These are phyloP conservation scores for Apiotrichum sp. DNA, from an alignment of 1,284 basidiomycete genomes.

Conservation along the genomic window DNA sequence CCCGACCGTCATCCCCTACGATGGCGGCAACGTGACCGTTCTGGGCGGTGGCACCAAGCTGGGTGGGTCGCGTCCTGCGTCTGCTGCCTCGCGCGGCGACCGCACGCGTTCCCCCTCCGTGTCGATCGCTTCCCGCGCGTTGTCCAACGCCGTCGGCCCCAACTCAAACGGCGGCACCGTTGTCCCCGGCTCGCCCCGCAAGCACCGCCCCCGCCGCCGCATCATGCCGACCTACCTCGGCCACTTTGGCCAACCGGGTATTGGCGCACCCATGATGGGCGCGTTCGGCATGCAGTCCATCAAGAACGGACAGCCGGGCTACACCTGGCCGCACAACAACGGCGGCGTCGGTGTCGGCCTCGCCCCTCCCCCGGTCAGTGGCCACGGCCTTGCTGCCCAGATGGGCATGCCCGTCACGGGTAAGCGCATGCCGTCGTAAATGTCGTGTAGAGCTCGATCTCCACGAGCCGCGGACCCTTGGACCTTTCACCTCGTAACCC, in stretches of 20 bases:
- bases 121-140: slow-evolving; percentile 36
- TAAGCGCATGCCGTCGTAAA: not conserved
- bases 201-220: slow-evolving; percentile 35
- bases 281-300: slow-evolving; percentile 23
- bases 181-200: slow-evolving; percentile 17
- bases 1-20: slow-evolving; percentile 44
- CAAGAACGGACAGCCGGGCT: slow-evolving; percentile 5
- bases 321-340: slow-evolving; percentile 6
- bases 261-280: slow-evolving; percentile 37
- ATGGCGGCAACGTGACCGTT: slow-evolving; percentile 48
- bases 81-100: slow-evolving; percentile 20
- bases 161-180: slow-evolving; percentile 24
- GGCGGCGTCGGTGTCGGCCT: slow-evolving; percentile 29
- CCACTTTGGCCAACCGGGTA: slow-evolving; percentile 37
- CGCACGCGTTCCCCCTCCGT: slow-evolving; percentile 41
- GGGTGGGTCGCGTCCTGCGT: slow-evolving; percentile 39
- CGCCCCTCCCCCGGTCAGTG: slow-evolving; percentile 20
- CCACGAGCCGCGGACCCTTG: too few species aligned
- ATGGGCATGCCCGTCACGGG: too few species aligned
- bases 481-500: too few species aligned
- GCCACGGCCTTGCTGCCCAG: not conserved
- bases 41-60: slow-evolving; percentile 48
- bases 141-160: slow-evolving; percentile 33
- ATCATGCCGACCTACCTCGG: slow-evolving; percentile 46
- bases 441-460: too few species aligned